Conservation (phyloP, 2,329 filamentous ascomycete genomes). For the Blastomyces gilchristii region DNA sequence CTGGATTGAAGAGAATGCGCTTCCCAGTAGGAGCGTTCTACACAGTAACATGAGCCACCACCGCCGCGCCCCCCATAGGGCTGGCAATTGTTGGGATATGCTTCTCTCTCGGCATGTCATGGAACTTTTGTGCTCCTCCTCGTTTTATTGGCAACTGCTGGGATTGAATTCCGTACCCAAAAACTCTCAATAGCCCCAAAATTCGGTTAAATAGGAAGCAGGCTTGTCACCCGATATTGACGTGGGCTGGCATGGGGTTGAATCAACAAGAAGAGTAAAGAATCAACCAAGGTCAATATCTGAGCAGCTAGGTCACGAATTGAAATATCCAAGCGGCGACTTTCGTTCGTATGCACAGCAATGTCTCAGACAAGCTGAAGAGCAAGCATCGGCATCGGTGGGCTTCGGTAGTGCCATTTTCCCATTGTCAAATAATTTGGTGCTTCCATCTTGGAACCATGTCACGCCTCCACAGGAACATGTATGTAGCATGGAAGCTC, state of each 20-base stretch:
- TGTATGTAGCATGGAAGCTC: not conserved
- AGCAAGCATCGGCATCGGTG: too few relatives aligned
- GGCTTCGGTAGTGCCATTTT: not conserved
- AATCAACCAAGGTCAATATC: not conserved
- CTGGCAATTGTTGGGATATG: not conserved
- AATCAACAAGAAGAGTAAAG: not conserved
- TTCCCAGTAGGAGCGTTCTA: not conserved
- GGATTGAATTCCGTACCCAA: too few relatives aligned
- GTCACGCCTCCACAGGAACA: not conserved
- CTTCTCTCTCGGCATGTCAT: not conserved
- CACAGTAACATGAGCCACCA: too few relatives aligned
- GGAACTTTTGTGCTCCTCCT: not conserved
- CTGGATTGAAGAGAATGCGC: not conserved
- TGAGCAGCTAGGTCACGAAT: not conserved
- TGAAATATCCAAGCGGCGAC: not conserved
- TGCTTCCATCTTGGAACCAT: not conserved
- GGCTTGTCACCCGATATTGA: not conserved
- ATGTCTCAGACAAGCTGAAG: slow-evolving; percentile 1
- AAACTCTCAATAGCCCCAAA: not conserved
- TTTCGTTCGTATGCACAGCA: not conserved
- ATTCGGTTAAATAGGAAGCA: not conserved
- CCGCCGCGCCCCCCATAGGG: too few relatives aligned
- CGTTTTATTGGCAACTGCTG: not conserved
- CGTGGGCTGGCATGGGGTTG: not conserved
- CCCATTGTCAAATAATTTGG: not conserved